Evolutionary conservation across 75 land plant species (phyloP).

Genomic region (Selaginella tamariscina): DNA sequence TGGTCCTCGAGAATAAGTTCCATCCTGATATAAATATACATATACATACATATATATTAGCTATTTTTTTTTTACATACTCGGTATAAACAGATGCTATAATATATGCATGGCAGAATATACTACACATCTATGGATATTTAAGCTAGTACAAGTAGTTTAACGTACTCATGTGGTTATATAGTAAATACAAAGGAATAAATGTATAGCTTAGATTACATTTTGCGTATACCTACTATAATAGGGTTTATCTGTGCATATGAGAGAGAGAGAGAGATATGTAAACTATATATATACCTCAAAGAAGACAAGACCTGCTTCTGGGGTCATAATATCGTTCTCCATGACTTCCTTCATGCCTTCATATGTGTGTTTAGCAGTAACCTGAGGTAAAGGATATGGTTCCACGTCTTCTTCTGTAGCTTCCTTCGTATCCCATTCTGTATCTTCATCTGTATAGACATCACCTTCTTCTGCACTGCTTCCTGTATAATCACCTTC

Average conservation of each 20-base stretch:
- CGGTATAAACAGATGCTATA: background rate
- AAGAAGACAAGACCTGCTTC: constrained; percentile 94
- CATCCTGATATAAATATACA: constrained; percentile 52
- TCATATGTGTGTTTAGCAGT: constrained; percentile 2
- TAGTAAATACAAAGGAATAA: too few species aligned
- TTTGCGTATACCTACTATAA: too few species aligned
- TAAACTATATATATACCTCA: constrained; percentile 42
- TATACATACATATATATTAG: constrained; percentile 13
- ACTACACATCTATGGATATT: background rate
- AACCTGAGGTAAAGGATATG: background rate
- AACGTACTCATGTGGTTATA: too few species aligned
- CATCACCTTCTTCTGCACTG: constrained; percentile 1
- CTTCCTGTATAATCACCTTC: constrained; percentile 4
- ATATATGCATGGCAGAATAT: background rate
- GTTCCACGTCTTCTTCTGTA: background rate
- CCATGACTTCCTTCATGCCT: constrained; percentile 54
- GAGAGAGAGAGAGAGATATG: background rate
- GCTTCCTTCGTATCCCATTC: background rate
- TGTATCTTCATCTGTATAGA: background rate
- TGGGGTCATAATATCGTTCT: constrained; percentile 68
- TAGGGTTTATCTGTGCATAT: too few species aligned
- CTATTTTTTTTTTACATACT: background rate
- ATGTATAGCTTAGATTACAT: too few species aligned
- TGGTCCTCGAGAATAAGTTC: constrained; percentile 95
- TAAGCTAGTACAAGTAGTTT: background rate